These are phyloP conservation scores for Choanephora cucurbitarum DNA, from an alignment of 371 early-diverging fungal genomes.

Conservation along the genomic window DNA sequence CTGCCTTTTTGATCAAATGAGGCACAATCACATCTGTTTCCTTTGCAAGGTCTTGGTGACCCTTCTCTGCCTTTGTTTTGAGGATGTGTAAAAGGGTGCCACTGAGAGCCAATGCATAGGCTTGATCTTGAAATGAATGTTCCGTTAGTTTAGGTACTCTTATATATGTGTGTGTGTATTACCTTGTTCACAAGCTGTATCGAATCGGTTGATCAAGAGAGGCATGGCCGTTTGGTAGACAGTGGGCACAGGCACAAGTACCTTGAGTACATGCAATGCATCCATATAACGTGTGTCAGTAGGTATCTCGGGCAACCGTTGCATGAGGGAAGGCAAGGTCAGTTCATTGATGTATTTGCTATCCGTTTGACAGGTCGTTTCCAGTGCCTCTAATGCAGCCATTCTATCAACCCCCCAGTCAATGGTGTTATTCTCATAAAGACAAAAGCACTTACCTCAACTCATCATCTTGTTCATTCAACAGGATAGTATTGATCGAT, in stretches of 20 bases:
- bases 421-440: no score
- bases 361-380: slow-evolving; percentile 23
- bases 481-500: slow-evolving; percentile 57
- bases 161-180: not conserved
- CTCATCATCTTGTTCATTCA: slow-evolving; percentile 56
- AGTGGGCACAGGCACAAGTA: slow-evolving; percentile 27
- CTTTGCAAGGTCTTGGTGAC: slow-evolving; percentile 50
- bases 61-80: slow-evolving; percentile 37
- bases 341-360: slow-evolving; percentile 30
- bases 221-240: slow-evolving; percentile 33
- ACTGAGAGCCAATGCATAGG: slow-evolving; percentile 51
- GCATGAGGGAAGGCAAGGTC: slow-evolving; percentile 39
- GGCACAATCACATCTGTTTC: slow-evolving; percentile 49
- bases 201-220: slow-evolving; percentile 36
- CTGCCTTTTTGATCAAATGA: slow-evolving; percentile 45
- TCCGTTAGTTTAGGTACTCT: no score
- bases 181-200: slow-evolving; percentile 38
- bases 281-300: slow-evolving; percentile 19
- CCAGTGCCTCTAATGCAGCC: slow-evolving; percentile 35
- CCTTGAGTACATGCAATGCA: slow-evolving; percentile 30
- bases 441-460: no score
- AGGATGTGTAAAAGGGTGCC: slow-evolving; percentile 46
- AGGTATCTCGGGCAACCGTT: slow-evolving; percentile 26
- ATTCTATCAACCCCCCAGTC: no score
- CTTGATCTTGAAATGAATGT: slow-evolving; percentile 20